Evolutionary conservation across 1,284 basidiomycete species (phyloP).

Genomic region (Phellinidium pouzarii): DNA sequence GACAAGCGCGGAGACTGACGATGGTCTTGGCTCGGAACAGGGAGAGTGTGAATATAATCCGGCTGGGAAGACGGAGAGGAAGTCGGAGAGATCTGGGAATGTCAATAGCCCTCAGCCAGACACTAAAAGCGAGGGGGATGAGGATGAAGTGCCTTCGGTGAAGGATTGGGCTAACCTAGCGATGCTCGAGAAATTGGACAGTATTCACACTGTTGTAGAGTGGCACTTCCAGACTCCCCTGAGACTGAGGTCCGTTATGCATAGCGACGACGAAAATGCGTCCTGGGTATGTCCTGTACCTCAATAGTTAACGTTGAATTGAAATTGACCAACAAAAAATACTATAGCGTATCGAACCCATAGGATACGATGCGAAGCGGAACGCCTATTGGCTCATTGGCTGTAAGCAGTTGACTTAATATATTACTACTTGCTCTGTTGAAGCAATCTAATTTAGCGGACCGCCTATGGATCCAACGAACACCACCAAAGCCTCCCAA

Average conservation of each 20-base stretch:
- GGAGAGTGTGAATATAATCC: background rate
- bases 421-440: background rate
- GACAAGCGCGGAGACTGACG: background rate
- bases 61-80: background rate
- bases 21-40: background rate
- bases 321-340: background rate
- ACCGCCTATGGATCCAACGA: constrained; percentile 85
- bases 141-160: constrained; percentile 21
- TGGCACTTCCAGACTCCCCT: constrained; percentile 77
- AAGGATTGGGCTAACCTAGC: constrained; percentile 65
- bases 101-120: background rate
- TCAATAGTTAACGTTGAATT: background rate
- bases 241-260: constrained; percentile 64
- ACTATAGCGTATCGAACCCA: constrained; percentile 72
- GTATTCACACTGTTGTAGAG: constrained; percentile 63
- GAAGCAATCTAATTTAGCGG: constrained; percentile 34
- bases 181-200: constrained; percentile 71
- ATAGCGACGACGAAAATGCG: constrained; percentile 66
- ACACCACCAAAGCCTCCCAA: constrained; percentile 46
- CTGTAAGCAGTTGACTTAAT: constrained; percentile 34
- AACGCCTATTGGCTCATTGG: constrained; percentile 91
- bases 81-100: background rate
- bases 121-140: constrained; percentile 9
- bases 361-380: constrained; percentile 75
- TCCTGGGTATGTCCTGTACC: constrained; percentile 52